Percentiles rank a stretch among this genome's conserved stretches.
Evolutionary conservation across 1,139 yeast species (phyloP).

Genomic region (Diutina pseudorugosa): DNA sequence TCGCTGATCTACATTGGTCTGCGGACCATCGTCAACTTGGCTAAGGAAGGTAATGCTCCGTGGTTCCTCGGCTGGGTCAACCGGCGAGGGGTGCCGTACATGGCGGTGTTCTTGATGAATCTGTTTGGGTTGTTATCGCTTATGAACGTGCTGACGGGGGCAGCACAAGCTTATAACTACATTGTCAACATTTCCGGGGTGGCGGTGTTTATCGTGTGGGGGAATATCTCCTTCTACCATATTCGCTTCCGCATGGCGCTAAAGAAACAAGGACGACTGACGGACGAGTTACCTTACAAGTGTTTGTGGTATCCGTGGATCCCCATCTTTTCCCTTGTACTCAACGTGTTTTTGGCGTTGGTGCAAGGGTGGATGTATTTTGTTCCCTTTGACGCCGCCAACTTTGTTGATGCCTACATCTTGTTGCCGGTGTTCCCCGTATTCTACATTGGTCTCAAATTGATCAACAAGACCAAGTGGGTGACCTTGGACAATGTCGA

Average conservation of each 20-base stretch:
- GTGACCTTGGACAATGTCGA: constrained; percentile 30
- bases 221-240: constrained; percentile 28
- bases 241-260: constrained; percentile 40
- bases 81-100: constrained; percentile 37
- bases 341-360: constrained; percentile 42
- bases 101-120: constrained; percentile 36
- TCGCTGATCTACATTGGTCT: constrained; percentile 42
- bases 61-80: constrained; percentile 28
- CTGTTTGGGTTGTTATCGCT: constrained; percentile 38
- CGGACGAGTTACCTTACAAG: constrained; percentile 40
- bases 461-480: constrained; percentile 32
- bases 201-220: constrained; percentile 46
- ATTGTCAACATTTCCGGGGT: constrained; percentile 46
- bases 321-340: constrained; percentile 36
- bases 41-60: constrained; percentile 40
- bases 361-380: constrained; percentile 63
- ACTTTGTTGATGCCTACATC: constrained; percentile 56
- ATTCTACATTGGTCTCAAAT: constrained; percentile 27
- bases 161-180: constrained; percentile 39
- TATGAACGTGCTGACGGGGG: constrained; percentile 39
- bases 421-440: constrained; percentile 45
- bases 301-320: constrained; percentile 42
- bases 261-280: constrained; percentile 31
- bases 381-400: constrained; percentile 46
- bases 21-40: constrained; percentile 38